These are phyloP conservation scores for Hymenoscyphus repandus DNA, from an alignment of 2,329 filamentous ascomycete species.

Conservation along the genomic window DNA sequence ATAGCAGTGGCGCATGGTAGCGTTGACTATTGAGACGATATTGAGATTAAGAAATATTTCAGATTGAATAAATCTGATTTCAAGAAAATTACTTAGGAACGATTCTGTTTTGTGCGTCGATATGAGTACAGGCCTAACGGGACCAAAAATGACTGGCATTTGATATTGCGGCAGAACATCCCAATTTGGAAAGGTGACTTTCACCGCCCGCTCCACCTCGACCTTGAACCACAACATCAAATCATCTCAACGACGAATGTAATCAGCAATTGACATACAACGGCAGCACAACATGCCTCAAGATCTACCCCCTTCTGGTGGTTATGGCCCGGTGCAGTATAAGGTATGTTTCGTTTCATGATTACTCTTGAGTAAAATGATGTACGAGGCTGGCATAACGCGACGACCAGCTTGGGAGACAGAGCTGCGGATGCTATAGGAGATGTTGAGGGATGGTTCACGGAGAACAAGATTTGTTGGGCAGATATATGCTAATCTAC, in stretches of 20 bases:
- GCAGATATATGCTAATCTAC: conserved; percentile 8
- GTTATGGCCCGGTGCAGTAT: conserved; percentile 96
- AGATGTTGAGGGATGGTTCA: no score
- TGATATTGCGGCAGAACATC: no score
- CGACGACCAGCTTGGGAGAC: neutral
- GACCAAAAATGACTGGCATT: no score
- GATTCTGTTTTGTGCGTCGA: no score
- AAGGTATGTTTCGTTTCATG: conserved; percentile 55
- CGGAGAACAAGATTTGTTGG: neutral
- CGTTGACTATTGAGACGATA: neutral
- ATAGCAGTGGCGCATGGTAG: neutral
- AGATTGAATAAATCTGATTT: no score
- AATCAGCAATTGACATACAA: conserved; percentile 5
- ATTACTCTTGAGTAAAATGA: neutral
- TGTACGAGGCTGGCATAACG: neutral
- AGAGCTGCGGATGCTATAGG: neutral
- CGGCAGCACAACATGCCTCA: conserved; percentile 68
- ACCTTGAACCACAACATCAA: neutral
- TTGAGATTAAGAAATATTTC: no score
- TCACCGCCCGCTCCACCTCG: neutral
- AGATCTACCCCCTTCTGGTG: conserved; percentile 93
- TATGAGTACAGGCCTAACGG: no score
- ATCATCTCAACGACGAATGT: neutral
- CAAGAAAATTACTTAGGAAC: no score
- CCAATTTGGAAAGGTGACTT: neutral